Evolutionary conservation across 192 early-diverging fungal genomes (phyloP), one percentile per base, ranked within the genome.

Genomic region (Coemansia sp.): DNA sequence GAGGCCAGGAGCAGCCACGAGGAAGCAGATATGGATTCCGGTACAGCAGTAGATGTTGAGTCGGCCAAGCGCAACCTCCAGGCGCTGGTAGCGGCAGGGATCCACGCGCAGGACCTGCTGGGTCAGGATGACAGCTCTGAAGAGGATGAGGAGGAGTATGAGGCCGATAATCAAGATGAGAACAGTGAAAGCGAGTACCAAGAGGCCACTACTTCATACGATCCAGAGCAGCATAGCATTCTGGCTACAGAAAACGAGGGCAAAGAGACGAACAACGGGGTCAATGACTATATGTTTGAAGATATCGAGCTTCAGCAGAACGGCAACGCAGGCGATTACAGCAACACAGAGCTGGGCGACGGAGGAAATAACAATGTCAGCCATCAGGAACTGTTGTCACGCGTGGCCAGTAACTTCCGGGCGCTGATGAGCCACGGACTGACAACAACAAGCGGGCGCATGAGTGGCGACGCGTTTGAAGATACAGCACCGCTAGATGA

Each of bases 1-100:
- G 54, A 56, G 11, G n/a, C 15, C 10, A 26, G 34, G 25, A 56
- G 54, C 22, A 42, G 40, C 40, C 40, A 42, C 40, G 40, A 20
- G 47, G 15, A n/a, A 19, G 31, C 53, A 25, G 31, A 28, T 20
- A 40, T 20, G 44, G 64, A 46, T 23, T 26, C 38, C 26, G 12
- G 46, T 31, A 22, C 53, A 2, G 51, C 63, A 3, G 58, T 66
- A 34, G 78, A 81, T 14, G 64, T 81, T 19, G 78, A 81, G 65
- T 64, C 78, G 40, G 65, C 78, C 42, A 81, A 81, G 62, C 59
- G 72, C 34, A 81, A 68, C 38, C 52, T 81, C 54, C 72, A 75
- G 53, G 78, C 78, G 22, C 63, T 81, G 19, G 72, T 81, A 4
- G 73, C 61, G 15, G 78, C 78, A 4, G 78, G 78, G 14, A 65